These are phyloP conservation scores for Medicago arabica DNA, from an alignment of 306 rosid genomes.

Conservation along the genomic window DNA sequence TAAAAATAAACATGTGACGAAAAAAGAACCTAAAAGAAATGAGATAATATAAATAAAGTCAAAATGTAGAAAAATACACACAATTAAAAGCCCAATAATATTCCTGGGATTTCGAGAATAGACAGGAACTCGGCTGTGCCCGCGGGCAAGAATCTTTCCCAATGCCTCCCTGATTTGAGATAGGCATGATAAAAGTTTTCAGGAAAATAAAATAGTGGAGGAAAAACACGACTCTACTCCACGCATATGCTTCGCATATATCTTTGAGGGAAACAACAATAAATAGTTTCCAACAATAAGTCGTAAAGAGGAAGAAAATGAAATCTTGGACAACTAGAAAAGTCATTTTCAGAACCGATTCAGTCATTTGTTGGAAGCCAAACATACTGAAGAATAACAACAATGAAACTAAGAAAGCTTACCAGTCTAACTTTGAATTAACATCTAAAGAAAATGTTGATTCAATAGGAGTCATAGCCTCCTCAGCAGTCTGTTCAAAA, in stretches of 20 bases:
- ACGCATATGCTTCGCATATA: too few species aligned
- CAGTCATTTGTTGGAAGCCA: slow-evolving; percentile 11
- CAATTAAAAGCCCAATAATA: slow-evolving; percentile 92
- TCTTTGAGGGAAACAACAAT: slow-evolving; percentile 12
- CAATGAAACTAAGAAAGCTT: slow-evolving; percentile 43
- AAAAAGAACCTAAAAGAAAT: slow-evolving; percentile 22
- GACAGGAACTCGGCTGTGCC: slow-evolving; percentile 98
- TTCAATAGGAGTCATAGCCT: slow-evolving; percentile 99
- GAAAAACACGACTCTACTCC: not conserved
- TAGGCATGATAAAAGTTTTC: slow-evolving; percentile 6
- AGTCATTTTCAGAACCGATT: slow-evolving; percentile 16
- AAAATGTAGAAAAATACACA: slow-evolving; percentile 44
- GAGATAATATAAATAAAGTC: slow-evolving; percentile 3
- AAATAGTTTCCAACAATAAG: slow-evolving; percentile 15
- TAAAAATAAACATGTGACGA: slow-evolving; percentile 26
- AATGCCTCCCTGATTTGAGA: slow-evolving; percentile 84
- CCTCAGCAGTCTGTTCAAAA: slow-evolving; percentile 84
- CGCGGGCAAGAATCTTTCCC: slow-evolving; percentile 97
- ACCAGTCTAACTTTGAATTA: slow-evolving; percentile 95
- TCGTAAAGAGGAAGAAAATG: slow-evolving; percentile 11
- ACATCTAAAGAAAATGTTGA: slow-evolving; percentile 96
- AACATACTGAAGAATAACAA: slow-evolving; percentile 30
- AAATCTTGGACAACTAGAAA: slow-evolving; percentile 3
- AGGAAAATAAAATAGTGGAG: not conserved
- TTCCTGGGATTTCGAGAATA: slow-evolving; percentile 94